Conservation (phyloP, 768 basidiomycete species). For the Termitomyces sp. region DNA sequence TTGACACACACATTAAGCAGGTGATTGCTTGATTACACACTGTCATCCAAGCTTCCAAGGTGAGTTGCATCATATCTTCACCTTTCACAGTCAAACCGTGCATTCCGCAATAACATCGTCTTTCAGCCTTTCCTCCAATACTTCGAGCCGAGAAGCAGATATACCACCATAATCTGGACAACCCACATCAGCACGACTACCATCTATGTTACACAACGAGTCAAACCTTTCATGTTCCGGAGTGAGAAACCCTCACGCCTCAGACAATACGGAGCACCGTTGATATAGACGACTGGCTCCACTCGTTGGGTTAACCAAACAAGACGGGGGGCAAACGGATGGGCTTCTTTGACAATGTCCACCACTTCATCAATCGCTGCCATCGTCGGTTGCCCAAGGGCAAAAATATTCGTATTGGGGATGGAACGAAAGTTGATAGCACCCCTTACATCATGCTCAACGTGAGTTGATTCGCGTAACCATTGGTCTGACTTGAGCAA, state of each 20-base stretch:
- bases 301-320: conserved; percentile 95
- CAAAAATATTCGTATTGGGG: conserved; percentile 79
- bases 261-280: conserved; percentile 89
- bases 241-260: conserved; percentile 83
- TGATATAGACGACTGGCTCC: conserved; percentile 89
- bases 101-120: conserved; percentile 85
- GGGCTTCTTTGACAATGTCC: conserved; percentile 52
- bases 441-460: conserved; percentile 76
- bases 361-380: conserved; percentile 86
- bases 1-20: too few species aligned
- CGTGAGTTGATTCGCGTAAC: conserved; percentile 68
- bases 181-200: not conserved
- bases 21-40: too few species aligned
- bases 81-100: too few species aligned
- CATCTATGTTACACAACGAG: not conserved
- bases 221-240: conserved; percentile 87
- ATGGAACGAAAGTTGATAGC: conserved; percentile 93
- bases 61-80: too few species aligned
- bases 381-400: conserved; percentile 88
- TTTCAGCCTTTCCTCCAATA: conserved; percentile 85
- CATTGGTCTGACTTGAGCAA: conserved; percentile 93
- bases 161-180: conserved; percentile 89
- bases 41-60: too few species aligned
- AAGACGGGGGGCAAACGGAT: conserved; percentile 61
- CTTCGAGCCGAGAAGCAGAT: conserved; percentile 83